These are phyloP conservation scores for Micromonas commoda DNA, from an alignment of 139 green algal genomes.

Conservation along the genomic window DNA sequence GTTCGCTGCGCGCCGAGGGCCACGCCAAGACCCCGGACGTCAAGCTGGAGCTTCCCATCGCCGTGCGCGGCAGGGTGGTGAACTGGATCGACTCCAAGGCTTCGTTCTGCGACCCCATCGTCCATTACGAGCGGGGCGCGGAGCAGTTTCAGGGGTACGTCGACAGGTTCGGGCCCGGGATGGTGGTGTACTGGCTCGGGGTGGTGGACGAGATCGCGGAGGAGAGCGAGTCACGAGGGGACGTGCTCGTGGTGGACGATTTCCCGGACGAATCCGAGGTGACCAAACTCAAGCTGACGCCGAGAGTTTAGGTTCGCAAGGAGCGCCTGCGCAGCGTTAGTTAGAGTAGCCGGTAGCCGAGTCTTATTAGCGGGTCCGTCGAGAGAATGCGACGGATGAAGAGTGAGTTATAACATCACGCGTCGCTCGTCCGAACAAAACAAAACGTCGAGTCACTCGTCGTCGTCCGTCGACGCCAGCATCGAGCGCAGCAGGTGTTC, in stretches of 20 bases:
- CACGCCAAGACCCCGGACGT: conserved; percentile 81
- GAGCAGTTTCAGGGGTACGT: conserved; percentile 54
- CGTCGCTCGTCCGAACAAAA: too few relatives aligned
- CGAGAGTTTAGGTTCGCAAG: too few relatives aligned
- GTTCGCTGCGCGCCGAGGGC: conserved; percentile 58
- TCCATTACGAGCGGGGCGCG: conserved; percentile 39
- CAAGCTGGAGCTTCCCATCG: conserved; percentile 67
- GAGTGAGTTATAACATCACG: too few relatives aligned
- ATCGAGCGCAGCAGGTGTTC: background rate
- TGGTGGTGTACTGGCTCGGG: conserved; percentile 91
- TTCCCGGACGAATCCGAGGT: conserved; percentile 49
- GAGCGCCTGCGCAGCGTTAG: too few relatives aligned
- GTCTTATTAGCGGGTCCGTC: too few relatives aligned
- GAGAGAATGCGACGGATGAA: too few relatives aligned
- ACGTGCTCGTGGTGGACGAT: conserved; percentile 50
- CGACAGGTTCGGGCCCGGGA: conserved; percentile 72
- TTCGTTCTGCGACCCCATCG: conserved; percentile 73
- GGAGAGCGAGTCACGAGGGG: conserved; percentile 1
- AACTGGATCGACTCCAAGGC: conserved; percentile 94
- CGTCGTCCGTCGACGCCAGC: too few relatives aligned
- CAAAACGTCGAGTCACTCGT: too few relatives aligned
- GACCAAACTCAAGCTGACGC: conserved; percentile 33
- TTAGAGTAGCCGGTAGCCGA: background rate
- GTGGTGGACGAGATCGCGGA: conserved; percentile 56
- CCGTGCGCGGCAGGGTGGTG: conserved; percentile 56